Conservation (phyloP, 2,329 filamentous ascomycete genomes). For the Aspergillus arachidicola region DNA sequence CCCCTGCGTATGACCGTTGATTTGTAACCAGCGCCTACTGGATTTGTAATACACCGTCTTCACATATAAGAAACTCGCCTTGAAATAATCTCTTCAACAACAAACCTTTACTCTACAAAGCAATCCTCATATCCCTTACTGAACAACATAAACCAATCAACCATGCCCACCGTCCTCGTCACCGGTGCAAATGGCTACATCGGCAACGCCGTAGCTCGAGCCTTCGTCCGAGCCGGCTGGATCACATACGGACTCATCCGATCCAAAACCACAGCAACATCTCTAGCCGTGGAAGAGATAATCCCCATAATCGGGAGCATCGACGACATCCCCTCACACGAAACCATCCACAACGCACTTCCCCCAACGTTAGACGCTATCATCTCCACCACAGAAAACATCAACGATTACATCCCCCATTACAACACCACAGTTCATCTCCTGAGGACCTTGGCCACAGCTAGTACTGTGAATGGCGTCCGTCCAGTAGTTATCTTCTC, state of each 20-base stretch:
- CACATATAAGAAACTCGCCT: background rate
- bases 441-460: background rate
- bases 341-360: background rate
- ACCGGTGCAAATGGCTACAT: conserved; percentile 19
- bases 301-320: conserved; percentile 11
- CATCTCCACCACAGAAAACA: conserved; percentile 13
- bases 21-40: background rate
- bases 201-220: conserved; percentile 14
- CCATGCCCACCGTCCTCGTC: conserved; percentile 8
- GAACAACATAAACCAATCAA: background rate
- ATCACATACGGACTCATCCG: conserved; percentile 13
- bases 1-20: background rate
- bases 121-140: background rate
- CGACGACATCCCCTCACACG: background rate
- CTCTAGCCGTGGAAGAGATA: conserved; percentile 11
- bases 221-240: conserved; percentile 15
- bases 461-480: conserved; percentile 1
- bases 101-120: too few relatives aligned
- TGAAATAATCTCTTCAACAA: background rate
- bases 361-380: conserved; percentile 10
- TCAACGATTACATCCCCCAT: conserved; percentile 9
- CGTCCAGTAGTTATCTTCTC: conserved; percentile 11
- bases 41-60: background rate
- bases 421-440: conserved; percentile 6
- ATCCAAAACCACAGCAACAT: background rate